Percentiles rank a stretch among this genome's conserved stretches.
These are phyloP conservation scores for Diospyros kaki DNA, from an alignment of 148 eudicot genomes.

Conservation along the genomic window DNA sequence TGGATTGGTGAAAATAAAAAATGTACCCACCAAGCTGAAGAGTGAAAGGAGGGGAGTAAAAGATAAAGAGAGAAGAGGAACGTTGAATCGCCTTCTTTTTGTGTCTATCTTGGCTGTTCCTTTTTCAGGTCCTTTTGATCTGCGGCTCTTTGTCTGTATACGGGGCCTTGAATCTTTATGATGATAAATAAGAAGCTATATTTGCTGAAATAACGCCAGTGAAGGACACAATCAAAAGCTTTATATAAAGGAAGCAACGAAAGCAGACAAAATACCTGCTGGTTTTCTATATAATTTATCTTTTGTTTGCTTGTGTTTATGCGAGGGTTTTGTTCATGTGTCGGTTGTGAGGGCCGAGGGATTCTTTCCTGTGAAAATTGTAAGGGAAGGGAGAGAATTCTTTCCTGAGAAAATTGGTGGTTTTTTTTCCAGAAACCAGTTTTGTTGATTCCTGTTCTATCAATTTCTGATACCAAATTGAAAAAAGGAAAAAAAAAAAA, in stretches of 20 bases:
- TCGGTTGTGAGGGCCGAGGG: slow-evolving; percentile 4
- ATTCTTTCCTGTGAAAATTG: not conserved
- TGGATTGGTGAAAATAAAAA: not conserved
- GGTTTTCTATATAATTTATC: not conserved
- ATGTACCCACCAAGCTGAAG: not conserved
- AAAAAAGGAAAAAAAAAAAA: not conserved
- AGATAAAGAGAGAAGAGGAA: not conserved
- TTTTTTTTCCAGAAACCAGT: slow-evolving; percentile 5
- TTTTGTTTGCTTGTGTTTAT: slow-evolving; percentile 17
- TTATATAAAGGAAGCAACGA: not conserved
- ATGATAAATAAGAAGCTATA: slow-evolving; percentile 11
- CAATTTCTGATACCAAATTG: not conserved
- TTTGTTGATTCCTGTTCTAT: not conserved
- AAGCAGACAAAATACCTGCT: not conserved
- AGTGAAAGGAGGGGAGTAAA: not conserved
- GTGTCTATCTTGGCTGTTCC: not conserved
- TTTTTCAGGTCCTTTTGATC: slow-evolving; percentile 20
- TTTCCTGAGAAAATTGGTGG: slow-evolving; percentile 6
- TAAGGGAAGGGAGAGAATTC: slow-evolving; percentile 1
- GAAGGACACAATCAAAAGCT: slow-evolving; percentile 11
- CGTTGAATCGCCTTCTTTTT: not conserved
- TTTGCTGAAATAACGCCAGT: slow-evolving; percentile 23
- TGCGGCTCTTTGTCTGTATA: slow-evolving; percentile 23
- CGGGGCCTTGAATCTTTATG: slow-evolving; percentile 16
- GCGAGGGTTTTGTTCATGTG: slow-evolving; percentile 16